Evolutionary conservation across 495 filamentous ascomycete species (phyloP), one percentile per base, ranked within the genome.

Genomic region (Podospora bellae-mahoneyi): DNA sequence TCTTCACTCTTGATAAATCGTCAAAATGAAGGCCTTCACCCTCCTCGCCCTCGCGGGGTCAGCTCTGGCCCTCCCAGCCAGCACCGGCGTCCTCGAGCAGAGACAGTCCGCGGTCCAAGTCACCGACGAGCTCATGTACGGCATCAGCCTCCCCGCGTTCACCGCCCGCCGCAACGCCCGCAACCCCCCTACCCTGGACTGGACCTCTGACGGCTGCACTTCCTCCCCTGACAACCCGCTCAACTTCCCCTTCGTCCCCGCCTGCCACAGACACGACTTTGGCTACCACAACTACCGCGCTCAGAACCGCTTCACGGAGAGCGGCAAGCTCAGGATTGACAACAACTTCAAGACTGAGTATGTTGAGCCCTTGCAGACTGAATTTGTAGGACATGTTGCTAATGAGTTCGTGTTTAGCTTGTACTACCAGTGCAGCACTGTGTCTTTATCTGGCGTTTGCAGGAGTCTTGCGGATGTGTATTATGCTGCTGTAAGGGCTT

Each of bases 211-310:
- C 55, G 78, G 78, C 62, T 84, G 82, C 75, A 76, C 74, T 34
- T 48, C 57, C 0, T 79, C 79, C 10, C 77, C 80, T 0, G 82
- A 84, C 61, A 74, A 76, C 18, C 82, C 82, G 5, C 71, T 74
- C n/a, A 79, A 80, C 2, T 84, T 79, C 69, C 68, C 78, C 70
- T 84, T 84, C 68, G 39, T 59, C 7, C 75, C 70, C 0, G 69
- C 68, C 16, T 84, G 82, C 76, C 64, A 79, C 32, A 76, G 82
- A 16, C 82, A 84, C 69, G 82, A 84, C 55, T 84, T 84, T 63
- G 82, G 80, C 2, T 84, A 82, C 71, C 71, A 77, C 7, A 84
- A 83, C 70, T 82, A 75, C 70, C 78, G 81, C 71, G 53, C 23
- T 4, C 80, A 82, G 64, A 68, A 64, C 15, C 72, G 82, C 15